These are phyloP conservation scores for Gossypium longicalyx DNA, from an alignment of 345 rosid species.

Conservation along the genomic window DNA sequence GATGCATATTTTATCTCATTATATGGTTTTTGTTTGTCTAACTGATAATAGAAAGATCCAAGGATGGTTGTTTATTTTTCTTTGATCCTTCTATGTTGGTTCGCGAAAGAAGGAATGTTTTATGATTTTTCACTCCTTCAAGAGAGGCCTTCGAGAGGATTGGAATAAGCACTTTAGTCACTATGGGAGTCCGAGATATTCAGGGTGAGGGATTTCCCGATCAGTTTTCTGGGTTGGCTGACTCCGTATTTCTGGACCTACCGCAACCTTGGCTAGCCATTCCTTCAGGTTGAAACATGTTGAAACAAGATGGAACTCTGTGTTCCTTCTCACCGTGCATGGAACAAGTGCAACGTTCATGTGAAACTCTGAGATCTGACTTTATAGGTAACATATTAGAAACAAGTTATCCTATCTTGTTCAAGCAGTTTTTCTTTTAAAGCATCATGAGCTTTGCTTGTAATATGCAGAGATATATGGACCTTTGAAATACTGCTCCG, in stretches of 20 bases:
- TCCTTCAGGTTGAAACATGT: constrained; percentile 71
- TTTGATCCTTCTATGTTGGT: constrained; percentile 18
- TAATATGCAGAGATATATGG: constrained; percentile 49
- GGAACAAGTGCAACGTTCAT: constrained; percentile 87
- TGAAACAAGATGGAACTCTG: constrained; percentile 61
- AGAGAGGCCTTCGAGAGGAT: constrained; percentile 35
- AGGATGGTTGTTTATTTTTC: too few species aligned
- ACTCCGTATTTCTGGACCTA: neutral
- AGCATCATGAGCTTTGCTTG: neutral
- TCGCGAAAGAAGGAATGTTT: too few species aligned
- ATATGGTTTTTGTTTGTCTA: too few species aligned
- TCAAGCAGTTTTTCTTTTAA: neutral
- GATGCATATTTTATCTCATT: too few species aligned
- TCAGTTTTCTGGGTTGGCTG: constrained; percentile 33
- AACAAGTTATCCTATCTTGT: neutral
- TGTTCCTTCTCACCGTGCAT: constrained; percentile 97
- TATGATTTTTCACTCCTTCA: too few species aligned
- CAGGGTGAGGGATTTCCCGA: constrained; percentile 90
- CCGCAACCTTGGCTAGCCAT: too few species aligned
- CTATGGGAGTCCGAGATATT: constrained; percentile 82
- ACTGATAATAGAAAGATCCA: too few species aligned
- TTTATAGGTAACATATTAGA: constrained; percentile 51
- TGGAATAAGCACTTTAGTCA: constrained; percentile 62
- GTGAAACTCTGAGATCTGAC: constrained; percentile 60
- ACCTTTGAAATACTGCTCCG: too few species aligned